Evolutionary conservation across 495 filamentous ascomycete genomes (phyloP), one percentile per base, ranked within the genome.

Genomic region (Hypoxylon lenormandii): DNA sequence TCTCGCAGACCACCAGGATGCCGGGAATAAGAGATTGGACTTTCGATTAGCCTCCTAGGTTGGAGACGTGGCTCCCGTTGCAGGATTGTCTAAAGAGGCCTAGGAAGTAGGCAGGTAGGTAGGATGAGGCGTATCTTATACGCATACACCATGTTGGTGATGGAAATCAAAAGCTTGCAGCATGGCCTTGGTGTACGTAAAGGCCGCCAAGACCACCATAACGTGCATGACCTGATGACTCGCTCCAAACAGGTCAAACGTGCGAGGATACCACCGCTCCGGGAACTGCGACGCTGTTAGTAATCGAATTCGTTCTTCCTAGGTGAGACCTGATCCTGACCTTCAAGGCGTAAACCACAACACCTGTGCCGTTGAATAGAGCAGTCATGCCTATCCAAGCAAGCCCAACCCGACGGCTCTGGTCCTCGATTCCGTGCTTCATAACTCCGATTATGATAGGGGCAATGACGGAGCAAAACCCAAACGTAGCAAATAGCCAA

Each of bases 21-120:
- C 83, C 61, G 91, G 91, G 22, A 92, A 90, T 67, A 93, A 92
- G 78, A 82, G 91, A 80, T 83, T 85, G 50, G 83, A 87, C 70
- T 87, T 87, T 22, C 66, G 82, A 40, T 81, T 87, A 57, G 80
- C 79, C 3, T 80, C 80, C 36, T 82, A 71, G 50, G 8, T 6
- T 4, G 4, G 0, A 42, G n/a, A 0, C 0, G 15, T 30, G n/a
- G 15, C 3, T 52, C 33, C 12, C 21, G 1, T 33, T 15, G 16
- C 1, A 30, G 18, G 3, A 19, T 15, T 16, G 38, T 8, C 15
- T 21, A 28, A 8, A 40, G 16, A 12, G n/a, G 2, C 13, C 21
- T 42, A 55, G n/a, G n/a, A n/a, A 15, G 26, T 42, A 22, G 16
- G 49, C 4, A 33, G 2, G 6, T 11, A 7, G 6, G 1, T 12